A percentile compares a stretch with the other conserved stretches of the same genome.
phyloP scores from a whole-genome alignment of 1,284 basidiomycete species.

The Apiotrichum domesticum region DNA sequence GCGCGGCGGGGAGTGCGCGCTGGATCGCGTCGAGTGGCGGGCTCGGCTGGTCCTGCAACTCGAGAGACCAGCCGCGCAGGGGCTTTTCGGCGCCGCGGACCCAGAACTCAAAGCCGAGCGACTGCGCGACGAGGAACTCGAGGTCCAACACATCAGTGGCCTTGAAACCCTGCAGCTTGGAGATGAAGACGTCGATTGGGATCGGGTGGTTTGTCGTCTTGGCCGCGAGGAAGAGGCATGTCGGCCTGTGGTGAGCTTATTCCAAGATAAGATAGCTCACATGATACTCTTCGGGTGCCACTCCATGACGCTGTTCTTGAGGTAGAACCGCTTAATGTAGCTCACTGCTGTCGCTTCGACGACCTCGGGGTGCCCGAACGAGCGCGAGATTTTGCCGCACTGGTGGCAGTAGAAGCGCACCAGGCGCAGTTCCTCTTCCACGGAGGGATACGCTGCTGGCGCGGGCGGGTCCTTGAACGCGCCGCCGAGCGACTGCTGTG shows the following conservation, averaged over 20 bases:
- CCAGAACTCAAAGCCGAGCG: conserved; percentile 84
- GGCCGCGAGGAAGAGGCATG: conserved; percentile 87
- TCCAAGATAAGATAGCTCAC: conserved; percentile 51
- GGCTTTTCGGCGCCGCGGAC: conserved; percentile 86
- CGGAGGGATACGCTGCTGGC: conserved; percentile 58
- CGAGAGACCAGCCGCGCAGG: conserved; percentile 82
- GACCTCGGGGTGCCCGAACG: conserved; percentile 78
- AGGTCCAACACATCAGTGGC: conserved; percentile 79
- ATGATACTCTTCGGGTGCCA: conserved; percentile 98
- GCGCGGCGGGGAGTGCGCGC: conserved; percentile 22
- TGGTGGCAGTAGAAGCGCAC: conserved; percentile 85
- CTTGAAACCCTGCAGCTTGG: conserved; percentile 69
- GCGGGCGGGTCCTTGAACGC: conserved; percentile 15
- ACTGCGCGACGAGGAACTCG: conserved; percentile 93
- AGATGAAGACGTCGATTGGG: conserved; percentile 74
- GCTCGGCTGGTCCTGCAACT: conserved; percentile 60
- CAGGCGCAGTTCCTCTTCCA: conserved; percentile 79
- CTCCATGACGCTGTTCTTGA: conserved; percentile 98
- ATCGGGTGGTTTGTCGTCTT: conserved; percentile 95
- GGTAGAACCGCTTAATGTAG: conserved; percentile 94
- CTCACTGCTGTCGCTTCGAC: conserved; percentile 87
- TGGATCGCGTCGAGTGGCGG: conserved; percentile 17
- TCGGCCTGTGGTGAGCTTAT: conserved; percentile 60
- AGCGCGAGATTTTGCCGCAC: conserved; percentile 71
- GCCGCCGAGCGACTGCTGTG: conserved; percentile 8